A percentile compares a stretch with the other conserved stretches of the same genome.
Evolutionary conservation across 352 stramenopile species (phyloP).

Genomic region (Globisporangium paddicum): DNA sequence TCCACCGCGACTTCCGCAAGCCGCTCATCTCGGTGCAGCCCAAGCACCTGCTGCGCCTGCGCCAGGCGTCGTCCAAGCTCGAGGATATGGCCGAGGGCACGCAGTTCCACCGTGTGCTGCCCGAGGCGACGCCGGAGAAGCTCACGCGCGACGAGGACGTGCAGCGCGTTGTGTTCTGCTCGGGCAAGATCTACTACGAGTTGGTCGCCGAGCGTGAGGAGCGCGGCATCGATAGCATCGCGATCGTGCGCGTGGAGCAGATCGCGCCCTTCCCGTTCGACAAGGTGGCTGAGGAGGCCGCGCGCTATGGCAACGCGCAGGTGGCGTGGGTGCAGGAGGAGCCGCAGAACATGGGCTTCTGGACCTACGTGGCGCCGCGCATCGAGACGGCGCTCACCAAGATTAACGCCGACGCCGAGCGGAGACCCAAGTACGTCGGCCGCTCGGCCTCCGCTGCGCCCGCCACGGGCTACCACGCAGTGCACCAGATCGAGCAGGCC

Average conservation of each 20-base stretch:
- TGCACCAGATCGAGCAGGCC: slow-evolving; percentile 92
- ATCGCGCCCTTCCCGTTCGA: slow-evolving; percentile 98
- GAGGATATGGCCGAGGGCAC: slow-evolving; percentile 94
- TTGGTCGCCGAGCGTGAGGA: slow-evolving; percentile 89
- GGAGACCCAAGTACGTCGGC: slow-evolving; percentile 92
- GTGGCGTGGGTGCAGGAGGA: slow-evolving; percentile 96
- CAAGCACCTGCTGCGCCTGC: slow-evolving; percentile 94
- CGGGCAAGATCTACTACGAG: slow-evolving; percentile 98
- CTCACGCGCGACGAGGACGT: slow-evolving; percentile 53
- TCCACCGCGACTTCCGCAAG: slow-evolving; percentile 98
- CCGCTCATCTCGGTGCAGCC: slow-evolving; percentile 94
- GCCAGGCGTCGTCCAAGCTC: slow-evolving; percentile 86
- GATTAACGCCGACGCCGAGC: slow-evolving; percentile 86
- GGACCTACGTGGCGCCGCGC: slow-evolving; percentile 90
- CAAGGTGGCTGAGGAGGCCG: slow-evolving; percentile 86
- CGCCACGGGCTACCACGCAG: slow-evolving; percentile 94
- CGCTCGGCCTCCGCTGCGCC: slow-evolving; percentile 90
- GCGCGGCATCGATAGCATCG: slow-evolving; percentile 75
- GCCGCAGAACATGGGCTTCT: slow-evolving; percentile 96
- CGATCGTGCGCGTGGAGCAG: slow-evolving; percentile 95
- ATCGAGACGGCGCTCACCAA: slow-evolving; percentile 94
- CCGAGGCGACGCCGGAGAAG: slow-evolving; percentile 68
- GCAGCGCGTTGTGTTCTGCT: slow-evolving; percentile 91
- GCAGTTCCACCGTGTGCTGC: slow-evolving; percentile 89
- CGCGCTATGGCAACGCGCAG: slow-evolving; percentile 91